Percentiles rank a stretch among this genome's conserved stretches.
These are phyloP conservation scores for Tuber brumale DNA, from an alignment of 495 filamentous ascomycete genomes.

Conservation along the genomic window DNA sequence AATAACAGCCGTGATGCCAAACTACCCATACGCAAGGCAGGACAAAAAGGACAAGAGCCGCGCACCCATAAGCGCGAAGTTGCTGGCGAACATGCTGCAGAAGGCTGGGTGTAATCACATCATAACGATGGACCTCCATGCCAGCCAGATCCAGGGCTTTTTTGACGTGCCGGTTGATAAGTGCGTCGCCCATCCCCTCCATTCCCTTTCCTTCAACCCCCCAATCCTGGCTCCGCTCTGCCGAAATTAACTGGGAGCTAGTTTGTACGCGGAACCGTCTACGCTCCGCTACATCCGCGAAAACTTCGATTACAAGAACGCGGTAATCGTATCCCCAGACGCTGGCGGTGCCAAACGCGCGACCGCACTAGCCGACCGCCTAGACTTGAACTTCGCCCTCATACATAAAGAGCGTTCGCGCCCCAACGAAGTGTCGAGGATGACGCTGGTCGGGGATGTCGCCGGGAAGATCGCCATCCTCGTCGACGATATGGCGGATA, in stretches of 20 bases:
- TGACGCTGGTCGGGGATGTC: conserved; percentile 83
- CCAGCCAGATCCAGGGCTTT: conserved; percentile 53
- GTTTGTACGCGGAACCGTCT: conserved; percentile 92
- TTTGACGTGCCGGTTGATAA: conserved; percentile 50
- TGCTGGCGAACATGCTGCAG: conserved; percentile 44
- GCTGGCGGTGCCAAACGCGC: conserved; percentile 94
- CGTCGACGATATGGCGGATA: conserved; percentile 80
- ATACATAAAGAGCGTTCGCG: conserved; percentile 97
- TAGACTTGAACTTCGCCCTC: conserved; percentile 89
- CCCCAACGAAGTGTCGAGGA: conserved; percentile 91
- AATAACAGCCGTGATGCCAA: conserved; percentile 87
- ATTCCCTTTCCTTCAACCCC: too few relatives aligned
- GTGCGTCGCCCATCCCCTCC: conserved; percentile 21
- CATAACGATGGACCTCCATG: conserved; percentile 58
- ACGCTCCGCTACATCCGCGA: conserved; percentile 88
- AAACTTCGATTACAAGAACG: conserved; percentile 74
- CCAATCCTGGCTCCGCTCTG: background rate
- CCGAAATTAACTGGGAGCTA: conserved; percentile 42
- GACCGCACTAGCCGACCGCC: conserved; percentile 87
- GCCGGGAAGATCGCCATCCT: conserved; percentile 55
- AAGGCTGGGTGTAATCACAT: conserved; percentile 51
- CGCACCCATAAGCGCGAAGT: conserved; percentile 42
- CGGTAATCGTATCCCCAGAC: conserved; percentile 92
- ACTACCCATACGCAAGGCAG: conserved; percentile 94
- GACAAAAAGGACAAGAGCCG: conserved; percentile 90